phyloP scores from a whole-genome alignment of 2,329 filamentous ascomycete genomes.

The Herpotrichia juniperi region DNA sequence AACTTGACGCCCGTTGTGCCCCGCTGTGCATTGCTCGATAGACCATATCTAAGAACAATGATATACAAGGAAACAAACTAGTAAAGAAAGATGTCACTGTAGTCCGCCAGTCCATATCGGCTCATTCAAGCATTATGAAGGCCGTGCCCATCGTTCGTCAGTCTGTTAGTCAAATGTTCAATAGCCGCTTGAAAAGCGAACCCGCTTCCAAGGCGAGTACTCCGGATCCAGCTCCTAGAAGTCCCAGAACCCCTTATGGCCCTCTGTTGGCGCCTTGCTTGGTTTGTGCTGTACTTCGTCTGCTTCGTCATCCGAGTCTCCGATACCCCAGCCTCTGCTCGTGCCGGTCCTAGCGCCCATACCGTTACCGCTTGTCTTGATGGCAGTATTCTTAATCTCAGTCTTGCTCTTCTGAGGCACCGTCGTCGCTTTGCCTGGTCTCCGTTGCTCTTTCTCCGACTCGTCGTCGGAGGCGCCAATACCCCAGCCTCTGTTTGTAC shows the following conservation, averaged over 20 bases:
- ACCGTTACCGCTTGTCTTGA: conserved; percentile 43
- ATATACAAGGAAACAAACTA: neutral
- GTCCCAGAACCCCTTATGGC: conserved; percentile 36
- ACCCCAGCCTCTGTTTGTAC: conserved; percentile 35
- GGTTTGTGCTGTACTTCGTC: conserved; percentile 10
- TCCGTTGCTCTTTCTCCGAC: conserved; percentile 12
- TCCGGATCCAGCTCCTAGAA: conserved; percentile 20
- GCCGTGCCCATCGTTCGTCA: conserved; percentile 3
- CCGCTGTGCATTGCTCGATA: neutral
- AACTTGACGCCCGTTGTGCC: neutral
- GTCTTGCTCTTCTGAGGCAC: conserved; percentile 30
- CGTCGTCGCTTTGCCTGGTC: conserved; percentile 10
- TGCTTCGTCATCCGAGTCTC: conserved; percentile 40
- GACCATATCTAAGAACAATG: neutral
- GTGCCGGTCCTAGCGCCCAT: conserved; percentile 47
- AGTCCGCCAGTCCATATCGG: neutral
- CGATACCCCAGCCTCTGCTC: conserved; percentile 48
- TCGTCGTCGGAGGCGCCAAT: conserved; percentile 44
- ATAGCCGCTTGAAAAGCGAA: neutral
- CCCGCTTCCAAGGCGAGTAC: neutral
- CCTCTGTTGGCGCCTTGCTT: conserved; percentile 11
- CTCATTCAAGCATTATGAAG: conserved; percentile 1
- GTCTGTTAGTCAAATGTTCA: neutral
- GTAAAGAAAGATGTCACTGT: neutral
- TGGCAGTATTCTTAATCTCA: conserved; percentile 30